Evolutionary conservation across 768 basidiomycete genomes (phyloP).

Genomic region (Lanmaoa pseudosensibilis): DNA sequence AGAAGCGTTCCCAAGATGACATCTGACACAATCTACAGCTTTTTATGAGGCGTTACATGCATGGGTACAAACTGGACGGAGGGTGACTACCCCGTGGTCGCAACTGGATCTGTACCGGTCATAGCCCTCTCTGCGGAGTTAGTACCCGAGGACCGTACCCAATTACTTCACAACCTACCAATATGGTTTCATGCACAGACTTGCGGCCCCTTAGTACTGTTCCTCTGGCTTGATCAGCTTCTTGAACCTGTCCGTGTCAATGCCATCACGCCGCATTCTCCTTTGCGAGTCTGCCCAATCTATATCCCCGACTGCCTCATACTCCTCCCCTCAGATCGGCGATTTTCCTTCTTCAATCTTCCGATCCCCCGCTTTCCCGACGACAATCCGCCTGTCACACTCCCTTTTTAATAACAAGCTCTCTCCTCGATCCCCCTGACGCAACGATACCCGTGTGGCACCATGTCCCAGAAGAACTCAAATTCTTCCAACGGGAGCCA

Average conservation of each 20-base stretch:
- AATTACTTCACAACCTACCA: constrained; percentile 33
- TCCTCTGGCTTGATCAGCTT: constrained; percentile 20
- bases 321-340: constrained; percentile 21
- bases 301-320: constrained; percentile 31
- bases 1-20: constrained; percentile 14
- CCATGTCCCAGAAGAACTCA: constrained; percentile 53
- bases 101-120: constrained; percentile 29
- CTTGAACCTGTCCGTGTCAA: constrained; percentile 32
- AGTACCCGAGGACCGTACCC: constrained; percentile 31
- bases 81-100: constrained; percentile 25
- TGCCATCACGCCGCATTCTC: constrained; percentile 34
- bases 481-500: constrained; percentile 50
- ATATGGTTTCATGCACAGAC: constrained; percentile 35
- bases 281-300: constrained; percentile 26
- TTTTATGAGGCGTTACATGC: constrained; percentile 3
- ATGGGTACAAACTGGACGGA: constrained; percentile 13
- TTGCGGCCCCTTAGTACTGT: constrained; percentile 29
- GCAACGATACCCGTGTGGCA: constrained; percentile 13
- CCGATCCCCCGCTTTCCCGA: constrained; percentile 29
- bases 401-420: constrained; percentile 28
- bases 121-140: constrained; percentile 34
- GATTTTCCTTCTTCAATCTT: constrained; percentile 25
- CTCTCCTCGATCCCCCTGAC: constrained; percentile 25
- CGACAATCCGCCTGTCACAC: constrained; percentile 19
- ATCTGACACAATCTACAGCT: constrained; percentile 20